phyloP scores from a whole-genome alignment of 768 basidiomycete genomes.

The Boletellus ananas region DNA sequence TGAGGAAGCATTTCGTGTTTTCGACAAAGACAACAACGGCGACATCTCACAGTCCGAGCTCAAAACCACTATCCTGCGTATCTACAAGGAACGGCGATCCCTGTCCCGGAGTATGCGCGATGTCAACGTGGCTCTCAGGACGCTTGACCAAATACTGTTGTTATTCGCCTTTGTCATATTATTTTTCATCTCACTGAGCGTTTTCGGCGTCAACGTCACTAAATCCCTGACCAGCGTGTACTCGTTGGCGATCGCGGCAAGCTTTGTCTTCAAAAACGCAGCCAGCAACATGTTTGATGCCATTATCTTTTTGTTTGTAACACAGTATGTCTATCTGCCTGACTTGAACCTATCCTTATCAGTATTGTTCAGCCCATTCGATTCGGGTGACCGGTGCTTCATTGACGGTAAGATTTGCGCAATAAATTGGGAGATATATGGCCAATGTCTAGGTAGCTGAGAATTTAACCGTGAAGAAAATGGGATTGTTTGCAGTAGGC shows the following conservation, averaged over 20 bases:
- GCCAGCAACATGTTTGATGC: slow-evolving; percentile 73
- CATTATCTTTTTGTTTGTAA: slow-evolving; percentile 79
- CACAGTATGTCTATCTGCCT: slow-evolving; percentile 55
- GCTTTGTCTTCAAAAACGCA: slow-evolving; percentile 77
- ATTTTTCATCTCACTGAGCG: slow-evolving; percentile 69
- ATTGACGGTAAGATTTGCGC: slow-evolving; percentile 47
- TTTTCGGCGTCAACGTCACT: slow-evolving; percentile 68
- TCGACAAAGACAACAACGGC: slow-evolving; percentile 74
- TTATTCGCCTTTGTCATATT: slow-evolving; percentile 59
- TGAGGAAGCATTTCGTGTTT: slow-evolving; percentile 66
- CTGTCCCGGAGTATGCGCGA: slow-evolving; percentile 75
- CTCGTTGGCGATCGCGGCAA: slow-evolving; percentile 65
- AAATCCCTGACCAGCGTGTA: slow-evolving; percentile 69
- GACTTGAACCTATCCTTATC: slow-evolving; percentile 1
- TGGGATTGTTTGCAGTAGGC: slow-evolving; percentile 70
- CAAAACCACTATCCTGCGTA: slow-evolving; percentile 60
- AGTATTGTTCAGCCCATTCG: slow-evolving; percentile 53
- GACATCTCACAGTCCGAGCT: slow-evolving; percentile 75
- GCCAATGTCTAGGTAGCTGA: slow-evolving; percentile 44
- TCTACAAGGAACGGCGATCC: slow-evolving; percentile 78
- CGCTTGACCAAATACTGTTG: slow-evolving; percentile 60
- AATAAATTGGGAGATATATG: background rate
- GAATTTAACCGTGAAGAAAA: slow-evolving; percentile 72
- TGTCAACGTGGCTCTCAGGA: slow-evolving; percentile 61
- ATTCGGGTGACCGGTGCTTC: slow-evolving; percentile 80